Percentiles rank a stretch among this genome's conserved stretches.
These are phyloP conservation scores for Lojkania enalia DNA, from an alignment of 2,329 filamentous ascomycete genomes.

Conservation along the genomic window DNA sequence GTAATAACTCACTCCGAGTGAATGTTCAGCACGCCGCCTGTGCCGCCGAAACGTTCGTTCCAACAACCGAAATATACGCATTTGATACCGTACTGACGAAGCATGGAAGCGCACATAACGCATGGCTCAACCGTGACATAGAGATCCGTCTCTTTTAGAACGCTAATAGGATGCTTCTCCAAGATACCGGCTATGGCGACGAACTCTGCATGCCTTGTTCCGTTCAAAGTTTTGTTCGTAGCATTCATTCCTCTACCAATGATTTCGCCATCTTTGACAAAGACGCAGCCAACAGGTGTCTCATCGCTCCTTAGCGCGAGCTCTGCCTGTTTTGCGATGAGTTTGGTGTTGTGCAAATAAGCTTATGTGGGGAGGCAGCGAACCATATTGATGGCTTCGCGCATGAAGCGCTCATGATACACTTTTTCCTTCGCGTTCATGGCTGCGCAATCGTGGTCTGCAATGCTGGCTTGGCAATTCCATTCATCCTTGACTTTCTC, in stretches of 20 bases:
- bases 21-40: conserved; percentile 87
- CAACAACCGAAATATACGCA: conserved; percentile 93
- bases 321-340: conserved; percentile 65
- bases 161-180: conserved; percentile 64
- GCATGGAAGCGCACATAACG: conserved; percentile 95
- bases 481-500: conserved; percentile 14
- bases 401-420: conserved; percentile 71
- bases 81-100: conserved; percentile 84
- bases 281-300: conserved; percentile 94
- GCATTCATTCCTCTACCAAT: conserved; percentile 96
- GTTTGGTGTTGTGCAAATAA: conserved; percentile 15
- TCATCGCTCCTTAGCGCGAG: conserved; percentile 83
- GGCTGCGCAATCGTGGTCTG: conserved; percentile 28
- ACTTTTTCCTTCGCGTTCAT: conserved; percentile 46
- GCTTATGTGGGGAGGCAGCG: conserved; percentile 14
- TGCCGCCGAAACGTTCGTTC: conserved; percentile 97
- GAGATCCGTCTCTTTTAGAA: conserved; percentile 74
- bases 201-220: conserved; percentile 94
- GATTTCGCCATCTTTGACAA: conserved; percentile 77
- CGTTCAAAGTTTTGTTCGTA: conserved; percentile 64
- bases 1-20: conserved; percentile 63
- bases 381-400: conserved; percentile 85
- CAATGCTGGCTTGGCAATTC: conserved; percentile 30
- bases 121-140: conserved; percentile 99
- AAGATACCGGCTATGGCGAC: conserved; percentile 75